Percentiles rank a stretch among this genome's conserved stretches.
Conservation (phyloP, 176 grass and related monocot species). For the Eremochloa ophiuroides region DNA sequence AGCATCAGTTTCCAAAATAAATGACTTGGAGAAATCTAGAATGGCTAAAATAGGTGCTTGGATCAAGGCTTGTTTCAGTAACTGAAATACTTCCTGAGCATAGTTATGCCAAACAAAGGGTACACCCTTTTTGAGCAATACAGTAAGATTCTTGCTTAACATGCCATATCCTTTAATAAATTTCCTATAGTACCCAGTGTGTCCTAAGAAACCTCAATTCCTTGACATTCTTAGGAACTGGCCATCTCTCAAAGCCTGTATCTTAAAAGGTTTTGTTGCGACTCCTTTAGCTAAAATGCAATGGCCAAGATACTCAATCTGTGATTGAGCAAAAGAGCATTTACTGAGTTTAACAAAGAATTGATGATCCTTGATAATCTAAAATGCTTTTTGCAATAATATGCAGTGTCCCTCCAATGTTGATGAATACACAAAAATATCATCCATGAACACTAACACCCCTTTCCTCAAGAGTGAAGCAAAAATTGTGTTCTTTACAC, state of each 20-base stretch:
- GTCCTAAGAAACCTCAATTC: rapidly evolving
- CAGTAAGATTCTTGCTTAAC: background rate
- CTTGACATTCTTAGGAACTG: rapidly evolving
- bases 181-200: background rate
- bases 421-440: background rate
- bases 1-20: background rate
- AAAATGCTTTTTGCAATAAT: rapidly evolving
- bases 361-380: too few relatives aligned
- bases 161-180: too few relatives aligned
- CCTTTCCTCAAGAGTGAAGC: rapidly evolving
- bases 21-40: background rate
- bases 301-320: background rate
- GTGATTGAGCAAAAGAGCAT: background rate
- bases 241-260: rapidly evolving
- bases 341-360: background rate
- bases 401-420: rapidly evolving
- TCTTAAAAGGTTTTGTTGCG: background rate
- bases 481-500: background rate
- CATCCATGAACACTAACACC: background rate
- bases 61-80: rapidly evolving
- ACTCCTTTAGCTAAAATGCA: background rate
- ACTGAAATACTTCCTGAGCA: background rate
- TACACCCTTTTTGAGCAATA: rapidly evolving
- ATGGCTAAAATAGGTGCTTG: rapidly evolving
- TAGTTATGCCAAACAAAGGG: rapidly evolving